These are phyloP conservation scores for Beauveria bassiana DNA, from an alignment of 2,329 filamentous ascomycete genomes.

Conservation along the genomic window DNA sequence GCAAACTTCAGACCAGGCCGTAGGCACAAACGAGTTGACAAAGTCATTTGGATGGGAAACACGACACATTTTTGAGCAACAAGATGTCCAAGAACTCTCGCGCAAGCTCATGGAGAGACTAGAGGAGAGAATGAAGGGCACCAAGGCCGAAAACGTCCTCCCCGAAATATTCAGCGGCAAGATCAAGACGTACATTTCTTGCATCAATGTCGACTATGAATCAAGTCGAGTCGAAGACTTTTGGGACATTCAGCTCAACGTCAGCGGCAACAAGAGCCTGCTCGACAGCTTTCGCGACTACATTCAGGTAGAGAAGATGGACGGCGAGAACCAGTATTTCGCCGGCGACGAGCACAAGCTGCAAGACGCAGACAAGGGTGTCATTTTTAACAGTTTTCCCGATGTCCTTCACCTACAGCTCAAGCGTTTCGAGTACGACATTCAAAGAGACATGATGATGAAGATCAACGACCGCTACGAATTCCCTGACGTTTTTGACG, in stretches of 20 bases:
- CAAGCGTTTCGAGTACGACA: slow-evolving; percentile 97
- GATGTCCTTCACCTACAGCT: slow-evolving; percentile 91
- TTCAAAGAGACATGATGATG: slow-evolving; percentile 95
- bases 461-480: slow-evolving; percentile 95
- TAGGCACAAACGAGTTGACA: slow-evolving; percentile 87
- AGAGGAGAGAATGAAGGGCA: slow-evolving; percentile 97
- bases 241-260: slow-evolving; percentile 98
- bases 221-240: slow-evolving; percentile 94
- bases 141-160: slow-evolving; percentile 79
- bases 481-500: slow-evolving; percentile 77
- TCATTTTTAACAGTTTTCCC: slow-evolving; percentile 93
- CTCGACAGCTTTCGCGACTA: slow-evolving; percentile 96
- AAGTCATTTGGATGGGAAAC: slow-evolving; percentile 98
- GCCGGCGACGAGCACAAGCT: slow-evolving; percentile 83
- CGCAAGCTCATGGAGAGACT: slow-evolving; percentile 95
- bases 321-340: slow-evolving; percentile 97
- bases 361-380: slow-evolving; percentile 94
- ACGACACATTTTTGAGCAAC: slow-evolving; percentile 94
- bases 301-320: slow-evolving; percentile 90
- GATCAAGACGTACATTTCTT: slow-evolving; percentile 97
- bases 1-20: slow-evolving; percentile 75
- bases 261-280: slow-evolving; percentile 85
- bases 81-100: slow-evolving; percentile 95
- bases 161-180: slow-evolving; percentile 93
- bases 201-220: slow-evolving; percentile 97